phyloP scores from a whole-genome alignment of 2,329 filamentous ascomycete species.

The Penicillium sumatraense region DNA sequence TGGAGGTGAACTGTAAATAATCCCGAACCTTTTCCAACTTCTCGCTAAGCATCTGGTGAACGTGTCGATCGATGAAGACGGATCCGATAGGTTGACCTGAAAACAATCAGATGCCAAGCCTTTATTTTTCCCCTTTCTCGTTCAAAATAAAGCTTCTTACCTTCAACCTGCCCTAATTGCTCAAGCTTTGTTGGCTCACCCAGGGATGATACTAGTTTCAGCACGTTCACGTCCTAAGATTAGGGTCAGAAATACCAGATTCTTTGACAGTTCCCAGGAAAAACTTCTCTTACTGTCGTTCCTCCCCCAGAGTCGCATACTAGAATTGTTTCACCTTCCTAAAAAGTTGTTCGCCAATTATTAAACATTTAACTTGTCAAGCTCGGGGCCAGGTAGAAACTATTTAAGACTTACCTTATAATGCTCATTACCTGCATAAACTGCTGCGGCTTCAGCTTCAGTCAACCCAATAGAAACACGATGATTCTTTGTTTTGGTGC shows the following conservation, averaged over 20 bases:
- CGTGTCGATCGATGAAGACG: conserved; percentile 38
- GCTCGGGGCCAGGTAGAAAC: no score
- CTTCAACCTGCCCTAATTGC: conserved; percentile 31
- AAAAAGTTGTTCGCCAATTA: no score
- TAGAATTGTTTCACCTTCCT: conserved; percentile 50
- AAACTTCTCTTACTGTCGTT: conserved; percentile 36
- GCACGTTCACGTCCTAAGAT: conserved; percentile 38
- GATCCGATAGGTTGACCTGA: conserved; percentile 42
- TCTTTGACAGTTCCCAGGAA: background rate
- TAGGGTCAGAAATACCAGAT: background rate
- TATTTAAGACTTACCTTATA: conserved; percentile 25
- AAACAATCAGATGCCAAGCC: background rate
- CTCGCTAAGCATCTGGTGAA: conserved; percentile 30
- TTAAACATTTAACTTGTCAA: no score
- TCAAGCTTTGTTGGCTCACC: conserved; percentile 31
- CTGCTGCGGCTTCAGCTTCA: conserved; percentile 59
- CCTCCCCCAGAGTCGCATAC: conserved; percentile 59
- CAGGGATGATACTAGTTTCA: conserved; percentile 30
- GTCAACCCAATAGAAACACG: conserved; percentile 52
- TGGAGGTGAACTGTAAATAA: conserved; percentile 21
- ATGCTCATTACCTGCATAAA: conserved; percentile 48
- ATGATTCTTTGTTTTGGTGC: conserved; percentile 38
- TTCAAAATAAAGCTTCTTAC: conserved; percentile 7
- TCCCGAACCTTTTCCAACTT: conserved; percentile 26
- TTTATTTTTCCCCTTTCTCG: background rate